Conservation (phyloP, 805 yeast species). For the Wickerhamiella allomyrinae region DNA sequence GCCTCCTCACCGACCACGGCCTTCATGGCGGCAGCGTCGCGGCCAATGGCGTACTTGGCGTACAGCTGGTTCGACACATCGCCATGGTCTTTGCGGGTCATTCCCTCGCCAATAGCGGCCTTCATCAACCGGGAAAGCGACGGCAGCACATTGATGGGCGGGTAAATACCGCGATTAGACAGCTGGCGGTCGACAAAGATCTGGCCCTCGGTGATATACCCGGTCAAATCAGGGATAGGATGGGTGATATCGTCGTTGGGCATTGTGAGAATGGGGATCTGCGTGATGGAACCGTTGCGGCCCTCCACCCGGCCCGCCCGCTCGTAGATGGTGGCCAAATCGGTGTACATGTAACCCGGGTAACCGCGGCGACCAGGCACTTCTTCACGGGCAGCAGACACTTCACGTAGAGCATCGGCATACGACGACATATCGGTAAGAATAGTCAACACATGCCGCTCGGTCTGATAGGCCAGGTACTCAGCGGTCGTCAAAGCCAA, state of each 20-base stretch:
- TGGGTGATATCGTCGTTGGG: constrained; percentile 99
- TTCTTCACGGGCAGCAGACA: constrained; percentile 99
- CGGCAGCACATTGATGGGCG: constrained; percentile 97
- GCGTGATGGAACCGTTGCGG: constrained; percentile 97
- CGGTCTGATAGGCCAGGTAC: constrained; percentile 96
- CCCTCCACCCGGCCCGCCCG: constrained; percentile 99
- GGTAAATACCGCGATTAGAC: constrained; percentile 92
- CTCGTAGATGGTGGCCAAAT: constrained; percentile 96
- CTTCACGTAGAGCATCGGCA: constrained; percentile 99
- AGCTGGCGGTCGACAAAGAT: constrained; percentile 94
- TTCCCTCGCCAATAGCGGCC: constrained; percentile 99
- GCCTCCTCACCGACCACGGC: constrained; percentile 99
- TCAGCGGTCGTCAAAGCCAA: constrained; percentile 97
- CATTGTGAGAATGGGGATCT: constrained; percentile 97
- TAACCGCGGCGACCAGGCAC: constrained; percentile 99
- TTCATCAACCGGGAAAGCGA: constrained; percentile 97
- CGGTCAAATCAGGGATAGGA: constrained; percentile 99
- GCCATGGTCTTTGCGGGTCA: constrained; percentile 99
- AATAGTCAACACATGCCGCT: constrained; percentile 95
- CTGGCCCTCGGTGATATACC: constrained; percentile 98
- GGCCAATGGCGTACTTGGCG: constrained; percentile 98
- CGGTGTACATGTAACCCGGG: constrained; percentile 99
- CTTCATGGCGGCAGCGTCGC: constrained; percentile 99
- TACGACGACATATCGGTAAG: constrained; percentile 99
- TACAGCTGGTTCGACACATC: constrained; percentile 98